phyloP scores from a whole-genome alignment of 495 filamentous ascomycete genomes.

The Aspergillus steynii region DNA sequence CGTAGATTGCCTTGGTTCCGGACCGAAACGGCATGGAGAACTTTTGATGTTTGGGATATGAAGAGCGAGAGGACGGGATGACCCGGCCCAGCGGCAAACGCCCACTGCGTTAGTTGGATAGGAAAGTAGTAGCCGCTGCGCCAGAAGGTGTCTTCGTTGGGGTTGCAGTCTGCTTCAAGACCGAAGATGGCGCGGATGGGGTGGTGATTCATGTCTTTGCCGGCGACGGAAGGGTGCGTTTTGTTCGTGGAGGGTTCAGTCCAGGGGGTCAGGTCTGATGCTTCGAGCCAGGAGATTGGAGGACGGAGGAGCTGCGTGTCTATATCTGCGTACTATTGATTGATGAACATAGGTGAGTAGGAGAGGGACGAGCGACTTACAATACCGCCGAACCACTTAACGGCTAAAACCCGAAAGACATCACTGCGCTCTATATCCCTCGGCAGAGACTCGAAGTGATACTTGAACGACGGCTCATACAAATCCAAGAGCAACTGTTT shows the following conservation, averaged over 20 bases:
- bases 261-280: constrained; percentile 15
- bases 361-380: constrained; percentile 1
- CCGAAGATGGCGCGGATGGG: constrained; percentile 19
- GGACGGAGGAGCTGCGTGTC: constrained; percentile 18
- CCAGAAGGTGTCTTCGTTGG: constrained; percentile 20
- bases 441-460: constrained; percentile 10
- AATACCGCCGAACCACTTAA: constrained; percentile 24
- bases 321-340: constrained; percentile 21
- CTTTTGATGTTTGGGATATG: not conserved
- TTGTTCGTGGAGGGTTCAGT: constrained; percentile 11
- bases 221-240: not conserved
- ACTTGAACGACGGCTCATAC: constrained; percentile 13
- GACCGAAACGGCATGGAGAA: constrained; percentile 5
- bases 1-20: not conserved
- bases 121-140: constrained; percentile 22
- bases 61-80: constrained; percentile 18
- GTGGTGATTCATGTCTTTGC: constrained; percentile 2
- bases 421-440: constrained; percentile 20
- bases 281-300: constrained; percentile 14
- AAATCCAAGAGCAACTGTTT: not conserved
- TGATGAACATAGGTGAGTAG: not conserved
- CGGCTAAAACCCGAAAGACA: constrained; percentile 20
- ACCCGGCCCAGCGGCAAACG: constrained; percentile 17
- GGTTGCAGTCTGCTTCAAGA: constrained; percentile 20
- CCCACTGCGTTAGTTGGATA: constrained; percentile 22